Conservation (phyloP, 2,329 filamentous ascomycete genomes). For the Cucurbitaria berberidis region DNA sequence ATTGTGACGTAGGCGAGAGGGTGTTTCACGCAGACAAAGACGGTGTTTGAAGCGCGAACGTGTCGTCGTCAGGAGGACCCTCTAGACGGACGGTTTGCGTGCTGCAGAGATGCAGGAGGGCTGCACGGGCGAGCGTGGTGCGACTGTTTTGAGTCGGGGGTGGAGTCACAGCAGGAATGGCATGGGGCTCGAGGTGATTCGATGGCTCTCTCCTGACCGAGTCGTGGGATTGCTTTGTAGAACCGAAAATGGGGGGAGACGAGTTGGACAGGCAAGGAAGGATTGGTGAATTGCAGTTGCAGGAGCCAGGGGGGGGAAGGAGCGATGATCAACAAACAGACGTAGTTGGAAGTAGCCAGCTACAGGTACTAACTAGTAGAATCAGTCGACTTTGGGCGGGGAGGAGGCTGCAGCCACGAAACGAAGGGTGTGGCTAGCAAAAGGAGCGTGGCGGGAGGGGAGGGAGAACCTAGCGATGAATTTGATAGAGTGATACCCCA, state of each 20-base stretch:
- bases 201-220: neutral
- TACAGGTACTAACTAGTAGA: no score
- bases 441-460: slow-evolving; percentile 15
- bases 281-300: slow-evolving; percentile 10
- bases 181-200: slow-evolving; percentile 17
- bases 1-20: slow-evolving; percentile 28
- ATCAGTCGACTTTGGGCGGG: no score
- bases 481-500: slow-evolving; percentile 14
- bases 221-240: neutral
- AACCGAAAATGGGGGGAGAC: no score
- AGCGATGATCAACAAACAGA: slow-evolving; percentile 6
- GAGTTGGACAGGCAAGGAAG: slow-evolving; percentile 3
- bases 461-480: slow-evolving; percentile 19
- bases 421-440: slow-evolving; percentile 14
- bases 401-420: slow-evolving; percentile 11
- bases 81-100: slow-evolving; percentile 13
- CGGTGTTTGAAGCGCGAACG: slow-evolving; percentile 11
- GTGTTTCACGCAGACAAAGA: slow-evolving; percentile 13
- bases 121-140: slow-evolving; percentile 9
- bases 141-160: slow-evolving; percentile 15
- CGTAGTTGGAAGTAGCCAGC: slow-evolving; percentile 24
- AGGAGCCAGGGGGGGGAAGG: no score
- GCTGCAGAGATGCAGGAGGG: slow-evolving; percentile 21
- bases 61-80: slow-evolving; percentile 13
- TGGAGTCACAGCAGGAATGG: slow-evolving; percentile 19